Evolutionary conservation across 352 stramenopile species (phyloP), one percentile per base, ranked within the genome.

Genomic region (Halophytophthora batemanensis): DNA sequence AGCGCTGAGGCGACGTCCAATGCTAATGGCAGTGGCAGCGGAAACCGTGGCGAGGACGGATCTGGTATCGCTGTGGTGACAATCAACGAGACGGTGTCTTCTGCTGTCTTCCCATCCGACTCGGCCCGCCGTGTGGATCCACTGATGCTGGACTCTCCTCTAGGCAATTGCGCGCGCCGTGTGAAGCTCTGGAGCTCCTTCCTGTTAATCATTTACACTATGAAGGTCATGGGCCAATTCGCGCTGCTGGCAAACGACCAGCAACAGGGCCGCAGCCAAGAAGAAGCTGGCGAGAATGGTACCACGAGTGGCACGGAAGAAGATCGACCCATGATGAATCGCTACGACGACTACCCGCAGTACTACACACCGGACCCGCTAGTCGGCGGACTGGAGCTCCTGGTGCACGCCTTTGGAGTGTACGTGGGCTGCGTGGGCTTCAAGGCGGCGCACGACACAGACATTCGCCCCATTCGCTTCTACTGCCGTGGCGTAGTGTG

Each of bases 121-220:
- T 90, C 81, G 41, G 77, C 80, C 5, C 69, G 82, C 25, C 78
- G 81, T 10, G 76, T 94, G n/a, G 83, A 94, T 33, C 83, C 83
- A 29, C 54, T 94, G 45, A 91, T 94, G 81, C 77, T 92, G 10
- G 83, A 94, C 62, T 88, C 83, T 29, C 67, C 83, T 1, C 59
- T 94, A 14, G 84, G 84, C 17, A 93, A 91, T 44, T 89, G 79
- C 33, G 84, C 84, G 28, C 77, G 82, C 11, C 77, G 84, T 41
- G 82, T 94, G 33, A 94, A 94, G 55, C 75, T 94, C 31, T 94
- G 84, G 84, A 91, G 81, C 38, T 93, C 82, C 11, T 93, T 94
- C 46, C 53, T 94, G 43, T 52, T 94, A 22, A 93, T 94, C 50
- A 92, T 94, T 43, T 90, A 94, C 71, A 92, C 84, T 3, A 94